Evolutionary conservation across 2,329 filamentous ascomycete genomes (phyloP), one percentile per base, ranked within the genome.

Genomic region (Graphilbum ipis-grandicollis): DNA sequence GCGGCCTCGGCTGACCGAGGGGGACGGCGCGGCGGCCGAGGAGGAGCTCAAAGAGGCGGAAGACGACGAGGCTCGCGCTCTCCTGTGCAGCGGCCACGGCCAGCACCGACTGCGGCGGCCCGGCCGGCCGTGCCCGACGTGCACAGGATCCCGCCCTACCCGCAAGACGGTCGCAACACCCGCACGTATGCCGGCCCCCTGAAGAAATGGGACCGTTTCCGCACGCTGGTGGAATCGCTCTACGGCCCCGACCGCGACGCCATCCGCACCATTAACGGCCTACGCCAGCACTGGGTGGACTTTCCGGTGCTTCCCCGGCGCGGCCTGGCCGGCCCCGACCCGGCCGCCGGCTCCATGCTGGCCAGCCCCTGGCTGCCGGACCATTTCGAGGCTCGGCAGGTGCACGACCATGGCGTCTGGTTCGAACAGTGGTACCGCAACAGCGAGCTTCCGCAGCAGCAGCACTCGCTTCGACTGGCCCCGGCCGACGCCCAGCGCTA

Each of bases 281-380:
- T 63, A 46, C 46, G 62, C 22, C 52, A 55, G 33, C 57, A 56
- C n/a, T 65, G 60, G 59, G 48, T 50, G 19, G 45, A 50, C 32
- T 59, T 53, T 47, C 53, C 55, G 4, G 53, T 62, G 9, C 45
- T 65, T 33, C 62, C 62, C 18, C 52, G 54, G 2, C 55, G 30
- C 29, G 15, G 26, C n/a, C 2, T 10, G 10, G 14, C 25, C 19
- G 13, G 3, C 30, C 13, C 35, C 50, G 39, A n/a, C n/a, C n/a
- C n/a, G n/a, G n/a, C n/a, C n/a, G n/a, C n/a, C 10, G 48, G 51
- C 8, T 50, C 41, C 2, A 44, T 57, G 29, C 47, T 56, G 30
- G 50, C 48, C 22, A 58, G 54, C 18, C 55, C 59, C 8, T 64
- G 62, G 62, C 47, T 61, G 19, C 48, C 54, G 1, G 49, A 50